Percentiles rank a stretch among this genome's conserved stretches.
phyloP scores from a whole-genome alignment of 1,139 yeast genomes.

The Hansenula sp. region DNA sequence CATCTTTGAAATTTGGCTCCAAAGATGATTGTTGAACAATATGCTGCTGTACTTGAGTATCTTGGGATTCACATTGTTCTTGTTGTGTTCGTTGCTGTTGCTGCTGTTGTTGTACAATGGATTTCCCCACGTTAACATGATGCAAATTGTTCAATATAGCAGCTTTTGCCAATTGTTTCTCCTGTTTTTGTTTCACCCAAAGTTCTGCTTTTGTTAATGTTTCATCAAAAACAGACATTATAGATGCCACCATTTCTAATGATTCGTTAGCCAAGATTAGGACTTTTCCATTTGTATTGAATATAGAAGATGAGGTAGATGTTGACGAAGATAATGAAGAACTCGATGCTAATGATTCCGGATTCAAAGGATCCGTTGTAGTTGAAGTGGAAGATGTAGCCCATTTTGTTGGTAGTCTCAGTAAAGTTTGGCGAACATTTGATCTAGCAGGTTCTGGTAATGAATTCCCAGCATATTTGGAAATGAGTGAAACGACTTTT shows the following conservation, averaged over 20 bases:
- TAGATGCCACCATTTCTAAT: constrained; percentile 78
- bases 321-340: constrained; percentile 10
- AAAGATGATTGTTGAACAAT: no score
- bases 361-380: constrained; percentile 5
- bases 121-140: background rate
- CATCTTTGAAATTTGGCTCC: background rate
- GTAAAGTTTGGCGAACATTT: constrained; percentile 74
- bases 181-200: constrained; percentile 52
- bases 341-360: constrained; percentile 7
- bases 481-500: constrained; percentile 80
- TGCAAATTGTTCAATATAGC: constrained; percentile 20
- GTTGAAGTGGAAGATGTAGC: constrained; percentile 13
- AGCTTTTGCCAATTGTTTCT: constrained; percentile 21
- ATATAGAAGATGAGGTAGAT: constrained; percentile 13
- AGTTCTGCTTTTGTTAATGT: constrained; percentile 79
- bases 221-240: constrained; percentile 79
- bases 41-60: background rate
- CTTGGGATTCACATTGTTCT: background rate
- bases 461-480: constrained; percentile 75
- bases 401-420: constrained; percentile 73
- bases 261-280: constrained; percentile 85
- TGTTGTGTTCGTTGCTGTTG: constrained; percentile 6
- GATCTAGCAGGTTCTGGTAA: constrained; percentile 82
- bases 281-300: constrained; percentile 61
- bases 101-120: background rate